Evolutionary conservation across 805 yeast species (phyloP), one percentile per base, ranked within the genome.

Genomic region (Alloascoidea hylecoeti): DNA sequence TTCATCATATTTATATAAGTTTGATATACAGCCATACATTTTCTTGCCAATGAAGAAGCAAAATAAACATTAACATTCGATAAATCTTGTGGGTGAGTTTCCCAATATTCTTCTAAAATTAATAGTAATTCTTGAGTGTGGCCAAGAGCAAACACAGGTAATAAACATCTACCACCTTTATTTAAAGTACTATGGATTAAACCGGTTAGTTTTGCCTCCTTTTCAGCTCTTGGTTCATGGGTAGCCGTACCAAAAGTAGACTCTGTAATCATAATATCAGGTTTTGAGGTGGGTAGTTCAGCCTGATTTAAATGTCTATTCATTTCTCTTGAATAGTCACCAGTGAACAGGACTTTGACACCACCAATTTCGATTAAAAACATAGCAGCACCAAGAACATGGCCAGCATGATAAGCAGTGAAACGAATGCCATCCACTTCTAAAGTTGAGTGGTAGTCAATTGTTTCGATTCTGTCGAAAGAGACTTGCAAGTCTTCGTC

Each of bases 371-470:
- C 99, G 36, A 92, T 73, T 46, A 92, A 77, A 56, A 78, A 92
- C 97, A 92, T 92, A 9, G 97, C 96, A 6, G 98, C 97, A 39
- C 99, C 99, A 34, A 92, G 64, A 9, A 92, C 99, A 66, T 92
- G 99, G n/a, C 99, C 99, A 4, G 99, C 99, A 60, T 89, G 99
- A 56, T 80, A 92, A 1, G 98, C 98, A 1, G 98, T 92, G 62
- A 92, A 89, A 51, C 92, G 68, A 40, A 92, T 78, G 38, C 98
- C 98, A 42, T 83, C 94, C 27, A 88, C 82, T 49, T 92, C 97
- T 45, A 85, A 72, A 0, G 98, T 92, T 3, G 96, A 84, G 57
- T 92, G 97, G 57, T 80, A 92, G 56, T 92, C 98, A 16, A 92
- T 74, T 1, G 97, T 84, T 56, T 92, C 97, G 36, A 92, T 92